phyloP scores from a whole-genome alignment of 2,329 filamentous ascomycete genomes.

The Sclerotinia trifoliorum region DNA sequence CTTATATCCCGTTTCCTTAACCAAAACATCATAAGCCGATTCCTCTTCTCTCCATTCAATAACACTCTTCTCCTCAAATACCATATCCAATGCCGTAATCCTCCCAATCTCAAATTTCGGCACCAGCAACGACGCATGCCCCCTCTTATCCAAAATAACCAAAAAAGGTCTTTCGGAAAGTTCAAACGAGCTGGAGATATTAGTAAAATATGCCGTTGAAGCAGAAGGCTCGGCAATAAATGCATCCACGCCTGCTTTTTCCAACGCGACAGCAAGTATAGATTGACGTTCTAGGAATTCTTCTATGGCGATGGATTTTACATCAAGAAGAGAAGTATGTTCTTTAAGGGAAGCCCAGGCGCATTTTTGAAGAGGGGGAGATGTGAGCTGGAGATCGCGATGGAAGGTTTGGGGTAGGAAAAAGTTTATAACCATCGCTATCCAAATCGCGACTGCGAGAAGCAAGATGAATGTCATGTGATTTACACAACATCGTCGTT shows the following conservation, averaged over 20 bases:
- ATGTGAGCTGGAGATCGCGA: not conserved
- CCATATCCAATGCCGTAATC: constrained; percentile 56
- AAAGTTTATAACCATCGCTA: not conserved
- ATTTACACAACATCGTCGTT: constrained; percentile 1
- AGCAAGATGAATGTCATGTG: not conserved
- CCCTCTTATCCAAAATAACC: constrained; percentile 51
- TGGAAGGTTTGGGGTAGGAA: not conserved
- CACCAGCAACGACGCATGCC: constrained; percentile 57
- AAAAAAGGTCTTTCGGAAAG: constrained; percentile 62
- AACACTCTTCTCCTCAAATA: constrained; percentile 45
- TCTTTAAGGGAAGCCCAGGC: constrained; percentile 28
- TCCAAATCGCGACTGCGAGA: not conserved
- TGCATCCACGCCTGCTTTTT: constrained; percentile 46
- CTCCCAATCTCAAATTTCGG: constrained; percentile 60
- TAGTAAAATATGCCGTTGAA: constrained; percentile 61
- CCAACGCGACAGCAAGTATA: constrained; percentile 28
- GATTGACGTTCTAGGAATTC: constrained; percentile 33
- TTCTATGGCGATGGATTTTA: constrained; percentile 27
- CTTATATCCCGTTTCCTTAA: constrained; percentile 42
- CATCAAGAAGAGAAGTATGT: constrained; percentile 30
- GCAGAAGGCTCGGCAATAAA: constrained; percentile 64
- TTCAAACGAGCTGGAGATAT: constrained; percentile 58
- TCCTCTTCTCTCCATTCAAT: constrained; percentile 63
- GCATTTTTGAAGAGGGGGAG: constrained; percentile 22
- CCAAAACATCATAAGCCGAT: constrained; percentile 58